Evolutionary conservation across 345 rosid species (phyloP).

Genomic region (Geranium rotundifolium): DNA sequence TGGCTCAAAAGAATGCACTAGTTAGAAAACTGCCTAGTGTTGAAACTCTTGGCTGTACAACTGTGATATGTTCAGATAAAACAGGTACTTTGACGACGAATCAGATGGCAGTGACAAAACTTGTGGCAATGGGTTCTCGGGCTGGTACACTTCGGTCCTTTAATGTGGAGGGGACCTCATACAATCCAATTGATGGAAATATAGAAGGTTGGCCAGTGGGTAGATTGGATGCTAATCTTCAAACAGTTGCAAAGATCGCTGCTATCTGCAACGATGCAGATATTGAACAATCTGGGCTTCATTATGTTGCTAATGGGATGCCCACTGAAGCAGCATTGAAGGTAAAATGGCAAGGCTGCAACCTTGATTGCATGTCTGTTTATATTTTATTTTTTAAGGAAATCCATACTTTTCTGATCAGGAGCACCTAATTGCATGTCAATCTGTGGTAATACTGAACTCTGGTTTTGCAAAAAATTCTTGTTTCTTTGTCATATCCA

Average conservation of each 20-base stretch:
- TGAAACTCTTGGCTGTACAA: constrained; percentile 93
- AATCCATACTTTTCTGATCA: too few species aligned
- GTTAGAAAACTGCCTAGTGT: constrained; percentile 91
- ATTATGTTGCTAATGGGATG: constrained; percentile 59
- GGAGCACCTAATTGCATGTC: too few species aligned
- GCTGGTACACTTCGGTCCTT: constrained; percentile 56
- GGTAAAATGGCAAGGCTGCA: constrained; percentile 28
- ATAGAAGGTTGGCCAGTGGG: constrained; percentile 63
- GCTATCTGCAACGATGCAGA: constrained; percentile 84
- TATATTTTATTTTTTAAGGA: background rate
- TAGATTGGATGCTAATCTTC: constrained; percentile 76
- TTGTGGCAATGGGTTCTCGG: constrained; percentile 77
- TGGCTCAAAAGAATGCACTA: constrained; percentile 95
- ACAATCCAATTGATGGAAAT: constrained; percentile 70
- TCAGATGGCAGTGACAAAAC: constrained; percentile 80
- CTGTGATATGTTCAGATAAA: constrained; percentile 88
- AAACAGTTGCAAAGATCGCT: constrained; percentile 77
- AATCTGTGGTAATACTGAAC: too few species aligned
- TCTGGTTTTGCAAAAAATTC: too few species aligned
- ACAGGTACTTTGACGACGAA: constrained; percentile 92
- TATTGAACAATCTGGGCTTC: constrained; percentile 56
- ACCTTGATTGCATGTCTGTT: background rate
- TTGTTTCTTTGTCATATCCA: too few species aligned
- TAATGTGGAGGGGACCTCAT: constrained; percentile 76
- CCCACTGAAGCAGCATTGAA: constrained; percentile 98